Base-by-base conservation (phyloP, 2,329 filamentous ascomycete genomes). In the Pseudocercospora fijiensis region DNA sequence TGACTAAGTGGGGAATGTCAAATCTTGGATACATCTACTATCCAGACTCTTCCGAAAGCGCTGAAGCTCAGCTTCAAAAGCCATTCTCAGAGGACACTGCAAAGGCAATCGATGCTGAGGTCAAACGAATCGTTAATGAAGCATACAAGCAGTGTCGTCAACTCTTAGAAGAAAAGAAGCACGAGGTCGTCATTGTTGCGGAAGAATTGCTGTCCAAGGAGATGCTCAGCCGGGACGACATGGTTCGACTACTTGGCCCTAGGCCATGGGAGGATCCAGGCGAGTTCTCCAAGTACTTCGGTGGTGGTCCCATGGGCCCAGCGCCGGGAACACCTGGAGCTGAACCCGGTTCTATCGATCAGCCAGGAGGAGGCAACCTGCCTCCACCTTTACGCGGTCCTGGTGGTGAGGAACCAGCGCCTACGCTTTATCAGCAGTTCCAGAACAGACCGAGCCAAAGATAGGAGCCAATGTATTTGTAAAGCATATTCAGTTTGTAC, bases 1-100 rank as follows among this genome's bases (percentile, higher is more conserved):
- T 99, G 28, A 99, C 94, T n/a, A 91, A 96, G 77, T 99, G 92
- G 89, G 95, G 95, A 70, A 99, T 99, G 95, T 86, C 91, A 70
- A 96, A 96, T 81, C 89, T 99, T 53, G 94, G 94, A 28, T 93
- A 93, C 68, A 84, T 99, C 67, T 90, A 96, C 82, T 99, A 94
- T 78, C 90, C 95, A 72, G 86, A 89, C 70, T 55, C 57, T 11
- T 63, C 61, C 30, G 73, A 74, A 61, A 70, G 63, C n/a, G 66
- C 69, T 59, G 73, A 75, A 47, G 68, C 90, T 91, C 88, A 91
- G 74, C 80, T 97, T 64, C 88, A 93, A 76, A 99, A 99, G 82
- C 95, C 95, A 0, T 99, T 98, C 80, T 94, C 92, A 22, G 95
- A 99, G 81, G 84, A 92, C 59, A 99, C 95, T 2, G 95, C 93